Conservation (phyloP, 495 filamentous ascomycete genomes). For the Penicillium manginii region DNA sequence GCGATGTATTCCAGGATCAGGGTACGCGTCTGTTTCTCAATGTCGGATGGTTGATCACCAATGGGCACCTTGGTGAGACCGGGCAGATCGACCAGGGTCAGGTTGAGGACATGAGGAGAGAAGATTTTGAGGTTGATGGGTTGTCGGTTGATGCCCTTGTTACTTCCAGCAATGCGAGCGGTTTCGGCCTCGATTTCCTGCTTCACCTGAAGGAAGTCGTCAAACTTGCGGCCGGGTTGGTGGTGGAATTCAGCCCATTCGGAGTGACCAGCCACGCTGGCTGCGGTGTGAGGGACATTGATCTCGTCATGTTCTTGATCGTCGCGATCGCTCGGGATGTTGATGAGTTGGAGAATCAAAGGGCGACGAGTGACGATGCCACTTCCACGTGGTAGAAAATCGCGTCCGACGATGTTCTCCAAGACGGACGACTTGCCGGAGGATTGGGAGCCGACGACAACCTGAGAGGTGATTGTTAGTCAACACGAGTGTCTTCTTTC, state of each 20-base stretch:
- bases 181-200: slow-evolving; percentile 98
- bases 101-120: slow-evolving; percentile 93
- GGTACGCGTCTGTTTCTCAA: slow-evolving; percentile 97
- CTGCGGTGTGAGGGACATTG: slow-evolving; percentile 69
- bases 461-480: slow-evolving; percentile 53
- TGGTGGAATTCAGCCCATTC: slow-evolving; percentile 99
- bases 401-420: slow-evolving; percentile 97
- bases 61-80: slow-evolving; percentile 98
- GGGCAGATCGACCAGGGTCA: slow-evolving; percentile 95
- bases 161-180: slow-evolving; percentile 89
- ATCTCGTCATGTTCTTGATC: slow-evolving; percentile 67
- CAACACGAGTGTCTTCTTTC: too few relatives aligned
- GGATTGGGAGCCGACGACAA: slow-evolving; percentile 97
- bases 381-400: slow-evolving; percentile 94
- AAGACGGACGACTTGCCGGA: slow-evolving; percentile 99
- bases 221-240: slow-evolving; percentile 84
- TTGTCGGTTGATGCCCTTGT: slow-evolving; percentile 97
- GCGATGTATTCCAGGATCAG: slow-evolving; percentile 98
- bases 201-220: slow-evolving; percentile 90
- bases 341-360: slow-evolving; percentile 97
- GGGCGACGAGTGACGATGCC: slow-evolving; percentile 95
- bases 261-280: slow-evolving; percentile 67
- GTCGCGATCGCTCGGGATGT: slow-evolving; percentile 80
- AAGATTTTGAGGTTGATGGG: slow-evolving; percentile 99
- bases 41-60: slow-evolving; percentile 96